Evolutionary conservation across 2,329 filamentous ascomycete genomes (phyloP), one percentile per base, ranked within the genome.

Genomic region (Chaetomiaceae sp.): DNA sequence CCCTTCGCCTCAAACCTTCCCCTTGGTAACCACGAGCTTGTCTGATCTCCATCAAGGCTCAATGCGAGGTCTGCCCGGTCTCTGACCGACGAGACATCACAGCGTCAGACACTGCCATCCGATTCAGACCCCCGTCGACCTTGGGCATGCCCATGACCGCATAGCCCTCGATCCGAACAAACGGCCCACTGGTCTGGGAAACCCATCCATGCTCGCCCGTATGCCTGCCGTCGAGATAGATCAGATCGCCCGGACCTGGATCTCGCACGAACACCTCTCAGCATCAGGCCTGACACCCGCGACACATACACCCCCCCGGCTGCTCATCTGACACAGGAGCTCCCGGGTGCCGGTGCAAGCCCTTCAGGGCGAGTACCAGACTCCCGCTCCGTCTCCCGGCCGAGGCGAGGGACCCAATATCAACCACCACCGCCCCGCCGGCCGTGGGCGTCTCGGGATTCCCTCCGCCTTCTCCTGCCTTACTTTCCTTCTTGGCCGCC

Each of bases 151-250:
- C 57, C 48, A 56, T 38, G 60, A 58, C 48, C 61, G 61, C 56
- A 53, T 64, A 48, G 54, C 46, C 53, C 46, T 60, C 22, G 56
- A 61, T 51, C 55, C 59, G 40, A 47, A 34, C 45, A 51, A 57
- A 50, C 40, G n/a, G 23, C 27, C 46, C 31, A 51, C 37, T 37
- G 36, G 7, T 27, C 36, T 47, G 27, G 38, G 44, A 55, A 46
- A 7, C 27, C 45, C 12, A 53, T 62, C 69, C 64, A 75, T 77
- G 72, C 69, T 46, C 73, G 76, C 71, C 72, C 76, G 74, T 69
- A 80, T 82, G 78, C 78, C 72, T 66, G 71, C 75, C 69, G 71
- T 73, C 67, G 71, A 71, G 63, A 75, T 76, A 77, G 74, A 78
- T 72, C 73, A 70, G 70, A 76, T 75, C 63, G 68, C 68, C 63